phyloP scores from a whole-genome alignment of 2,329 filamentous ascomycete genomes.

The Cladosporium sp. region DNA sequence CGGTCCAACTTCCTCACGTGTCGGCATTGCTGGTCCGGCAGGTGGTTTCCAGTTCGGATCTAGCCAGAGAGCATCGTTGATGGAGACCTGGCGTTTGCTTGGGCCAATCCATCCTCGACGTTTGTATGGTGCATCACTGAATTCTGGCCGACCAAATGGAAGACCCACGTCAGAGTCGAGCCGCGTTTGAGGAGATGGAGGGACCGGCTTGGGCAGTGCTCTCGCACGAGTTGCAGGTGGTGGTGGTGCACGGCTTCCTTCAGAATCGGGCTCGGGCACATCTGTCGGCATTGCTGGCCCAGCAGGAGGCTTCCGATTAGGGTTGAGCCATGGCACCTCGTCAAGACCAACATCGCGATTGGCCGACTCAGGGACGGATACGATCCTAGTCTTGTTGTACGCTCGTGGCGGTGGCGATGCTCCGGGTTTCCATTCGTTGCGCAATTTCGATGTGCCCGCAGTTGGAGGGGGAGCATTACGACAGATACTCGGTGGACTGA shows the following conservation, averaged over 20 bases:
- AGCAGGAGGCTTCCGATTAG: slow-evolving; percentile 3
- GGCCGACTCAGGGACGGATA: neutral
- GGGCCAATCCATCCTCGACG: neutral
- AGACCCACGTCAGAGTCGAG: neutral
- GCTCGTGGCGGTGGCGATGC: neutral
- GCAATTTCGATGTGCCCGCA: neutral
- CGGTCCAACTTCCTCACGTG: neutral
- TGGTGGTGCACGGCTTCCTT: neutral
- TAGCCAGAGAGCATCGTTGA: slow-evolving; percentile 28
- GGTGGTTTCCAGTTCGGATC: slow-evolving; percentile 2
- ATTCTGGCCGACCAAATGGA: neutral
- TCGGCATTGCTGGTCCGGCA: slow-evolving; percentile 6
- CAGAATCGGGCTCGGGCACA: neutral
- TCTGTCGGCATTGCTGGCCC: neutral
- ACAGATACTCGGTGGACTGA: neutral
- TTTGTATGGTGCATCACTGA: neutral
- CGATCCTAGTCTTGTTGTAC: neutral
- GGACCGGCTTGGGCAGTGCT: too few relatives aligned
- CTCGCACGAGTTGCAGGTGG: neutral
- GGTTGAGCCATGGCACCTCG: slow-evolving; percentile 27
- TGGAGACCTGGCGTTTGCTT: neutral
- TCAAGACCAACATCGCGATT: slow-evolving; percentile 4
- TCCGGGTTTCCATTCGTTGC: neutral
- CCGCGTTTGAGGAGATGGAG: neutral
- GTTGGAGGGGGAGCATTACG: neutral